These are phyloP conservation scores for Wickerhamomyces bovis DNA, from an alignment of 805 yeast species.

Conservation along the genomic window DNA sequence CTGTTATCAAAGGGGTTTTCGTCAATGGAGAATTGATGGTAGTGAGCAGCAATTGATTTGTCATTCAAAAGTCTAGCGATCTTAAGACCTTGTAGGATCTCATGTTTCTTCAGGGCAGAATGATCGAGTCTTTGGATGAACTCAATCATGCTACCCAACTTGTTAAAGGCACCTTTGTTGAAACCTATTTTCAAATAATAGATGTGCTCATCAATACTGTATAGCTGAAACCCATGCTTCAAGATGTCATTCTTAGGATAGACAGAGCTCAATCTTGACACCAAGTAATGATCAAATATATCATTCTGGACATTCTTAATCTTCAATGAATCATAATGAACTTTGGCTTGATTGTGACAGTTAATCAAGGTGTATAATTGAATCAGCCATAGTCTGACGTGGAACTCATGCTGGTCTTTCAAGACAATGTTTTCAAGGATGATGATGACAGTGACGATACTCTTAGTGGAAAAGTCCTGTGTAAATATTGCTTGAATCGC, in stretches of 20 bases:
- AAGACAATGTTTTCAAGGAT: constrained; percentile 51
- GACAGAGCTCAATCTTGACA: constrained; percentile 41
- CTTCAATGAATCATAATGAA: constrained; percentile 47
- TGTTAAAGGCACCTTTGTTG: constrained; percentile 54
- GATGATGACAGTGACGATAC: constrained; percentile 37
- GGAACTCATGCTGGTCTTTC: constrained; percentile 67
- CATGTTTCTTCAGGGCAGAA: constrained; percentile 34
- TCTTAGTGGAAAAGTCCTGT: constrained; percentile 17
- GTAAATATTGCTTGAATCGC: constrained; percentile 37
- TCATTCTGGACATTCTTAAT: constrained; percentile 77
- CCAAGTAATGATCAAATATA: constrained; percentile 49
- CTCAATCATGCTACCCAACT: constrained; percentile 58
- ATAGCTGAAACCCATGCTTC: constrained; percentile 40
- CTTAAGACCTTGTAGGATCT: constrained; percentile 23
- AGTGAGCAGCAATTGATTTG: constrained; percentile 14
- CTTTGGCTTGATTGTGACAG: constrained; percentile 40
- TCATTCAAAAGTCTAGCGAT: constrained; percentile 24
- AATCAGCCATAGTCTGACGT: constrained; percentile 64
- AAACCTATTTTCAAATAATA: constrained; percentile 47
- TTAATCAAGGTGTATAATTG: constrained; percentile 57
- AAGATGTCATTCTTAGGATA: constrained; percentile 37
- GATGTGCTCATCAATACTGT: constrained; percentile 47
- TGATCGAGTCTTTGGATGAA: constrained; percentile 46
- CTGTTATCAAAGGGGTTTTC: constrained; percentile 43
- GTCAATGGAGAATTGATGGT: neutral